These are phyloP conservation scores for Pelargonium citronellum DNA, from an alignment of 441 rosid genomes.

Conservation along the genomic window DNA sequence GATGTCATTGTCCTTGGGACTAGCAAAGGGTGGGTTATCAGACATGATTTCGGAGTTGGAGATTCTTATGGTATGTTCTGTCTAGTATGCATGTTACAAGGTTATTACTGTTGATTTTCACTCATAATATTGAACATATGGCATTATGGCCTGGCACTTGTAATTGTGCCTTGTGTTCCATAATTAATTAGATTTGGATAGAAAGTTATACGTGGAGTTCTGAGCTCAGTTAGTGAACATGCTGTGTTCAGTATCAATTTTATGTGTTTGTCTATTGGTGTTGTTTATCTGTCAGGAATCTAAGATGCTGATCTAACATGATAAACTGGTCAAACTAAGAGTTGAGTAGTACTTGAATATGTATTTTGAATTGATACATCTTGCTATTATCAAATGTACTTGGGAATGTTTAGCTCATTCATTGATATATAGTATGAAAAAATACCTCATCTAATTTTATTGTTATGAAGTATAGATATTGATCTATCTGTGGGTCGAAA, in stretches of 20 bases:
- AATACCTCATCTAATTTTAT: conserved; percentile 12
- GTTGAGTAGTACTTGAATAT: conserved; percentile 1
- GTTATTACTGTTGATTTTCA: background rate
- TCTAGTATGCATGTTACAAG: background rate
- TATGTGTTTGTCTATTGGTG: background rate
- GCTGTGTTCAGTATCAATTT: background rate
- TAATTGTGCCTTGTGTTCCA: background rate
- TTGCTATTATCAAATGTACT: background rate
- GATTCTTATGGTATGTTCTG: conserved; percentile 47
- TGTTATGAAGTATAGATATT: conserved; percentile 42
- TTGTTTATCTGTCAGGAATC: background rate
- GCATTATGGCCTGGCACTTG: background rate
- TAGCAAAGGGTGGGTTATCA: conserved; percentile 88
- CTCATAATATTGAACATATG: background rate
- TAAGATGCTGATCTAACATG: background rate
- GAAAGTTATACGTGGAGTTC: background rate
- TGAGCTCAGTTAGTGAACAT: background rate
- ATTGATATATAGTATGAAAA: background rate
- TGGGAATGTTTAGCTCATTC: background rate
- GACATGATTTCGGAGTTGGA: conserved; percentile 88
- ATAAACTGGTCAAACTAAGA: background rate
- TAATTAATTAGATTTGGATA: background rate
- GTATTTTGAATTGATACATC: background rate
- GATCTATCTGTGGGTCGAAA: conserved; percentile 82
- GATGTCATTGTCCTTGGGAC: conserved; percentile 92